These are phyloP conservation scores for Zymoseptoria tritici DNA, from an alignment of 2,329 filamentous ascomycete genomes.

Conservation along the genomic window DNA sequence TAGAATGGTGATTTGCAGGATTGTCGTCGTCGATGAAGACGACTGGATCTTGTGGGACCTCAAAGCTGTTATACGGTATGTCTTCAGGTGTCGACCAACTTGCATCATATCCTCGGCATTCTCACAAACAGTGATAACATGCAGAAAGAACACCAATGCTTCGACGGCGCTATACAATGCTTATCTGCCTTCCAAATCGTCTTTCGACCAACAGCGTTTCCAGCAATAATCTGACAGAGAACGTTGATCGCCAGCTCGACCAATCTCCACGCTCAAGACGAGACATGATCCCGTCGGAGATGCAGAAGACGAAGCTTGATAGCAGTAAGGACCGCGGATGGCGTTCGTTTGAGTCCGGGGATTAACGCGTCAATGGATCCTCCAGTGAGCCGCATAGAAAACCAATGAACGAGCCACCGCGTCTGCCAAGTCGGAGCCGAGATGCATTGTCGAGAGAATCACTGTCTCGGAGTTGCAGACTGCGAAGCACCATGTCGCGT, in stretches of 20 bases:
- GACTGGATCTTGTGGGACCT: neutral
- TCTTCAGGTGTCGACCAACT: neutral
- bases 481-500: neutral
- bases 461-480: neutral
- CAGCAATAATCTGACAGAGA: neutral
- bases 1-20: neutral
- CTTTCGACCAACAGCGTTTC: neutral
- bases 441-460: neutral
- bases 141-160: neutral
- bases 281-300: neutral
- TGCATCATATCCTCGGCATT: neutral
- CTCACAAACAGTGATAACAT: neutral
- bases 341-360: neutral
- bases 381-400: too few relatives aligned
- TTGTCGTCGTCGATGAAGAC: neutral
- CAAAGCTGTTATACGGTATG: neutral
- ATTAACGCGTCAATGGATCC: neutral
- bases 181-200: neutral
- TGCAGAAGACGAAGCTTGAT: neutral
- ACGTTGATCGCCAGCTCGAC: neutral
- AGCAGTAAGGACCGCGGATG: neutral
- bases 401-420: too few relatives aligned
- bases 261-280: neutral
- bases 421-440: neutral
- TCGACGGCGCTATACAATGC: neutral